A percentile compares a stretch with the other conserved stretches of the same genome.
Conservation (phyloP, 768 basidiomycete genomes). For the Suillus placidus region DNA sequence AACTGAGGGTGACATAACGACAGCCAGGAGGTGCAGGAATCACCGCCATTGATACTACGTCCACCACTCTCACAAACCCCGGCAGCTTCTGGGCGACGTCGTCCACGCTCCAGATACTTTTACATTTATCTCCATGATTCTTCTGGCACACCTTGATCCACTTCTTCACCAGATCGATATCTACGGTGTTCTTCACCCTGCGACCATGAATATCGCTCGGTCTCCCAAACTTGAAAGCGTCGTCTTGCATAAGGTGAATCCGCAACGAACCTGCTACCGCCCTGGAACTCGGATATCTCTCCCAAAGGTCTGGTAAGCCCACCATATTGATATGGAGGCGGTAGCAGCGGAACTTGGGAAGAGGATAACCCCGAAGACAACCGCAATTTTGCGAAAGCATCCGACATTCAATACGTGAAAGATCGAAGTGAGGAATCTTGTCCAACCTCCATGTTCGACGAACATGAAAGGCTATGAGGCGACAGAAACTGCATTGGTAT, state of each 20-base stretch:
- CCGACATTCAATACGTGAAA: conserved; percentile 8
- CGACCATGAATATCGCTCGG: conserved; percentile 24
- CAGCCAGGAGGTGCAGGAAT: conserved; percentile 1
- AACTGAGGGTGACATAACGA: conserved; percentile 12
- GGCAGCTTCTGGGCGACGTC: not conserved
- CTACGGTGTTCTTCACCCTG: conserved; percentile 15
- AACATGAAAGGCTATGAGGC: conserved; percentile 14
- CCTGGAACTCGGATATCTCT: conserved; percentile 5
- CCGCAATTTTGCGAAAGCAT: not conserved
- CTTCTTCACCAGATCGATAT: conserved; percentile 17
- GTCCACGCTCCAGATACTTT: conserved; percentile 1
- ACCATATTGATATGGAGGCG: conserved; percentile 10
- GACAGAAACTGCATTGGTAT: conserved; percentile 20
- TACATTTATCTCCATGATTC: conserved; percentile 20
- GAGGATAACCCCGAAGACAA: no score
- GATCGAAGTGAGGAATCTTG: conserved; percentile 15
- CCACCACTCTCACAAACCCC: conserved; percentile 5
- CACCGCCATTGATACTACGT: conserved; percentile 4
- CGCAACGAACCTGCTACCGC: conserved; percentile 10
- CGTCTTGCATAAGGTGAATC: conserved; percentile 24
- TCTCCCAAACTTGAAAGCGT: conserved; percentile 18
- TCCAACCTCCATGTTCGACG: conserved; percentile 21
- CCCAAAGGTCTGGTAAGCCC: not conserved
- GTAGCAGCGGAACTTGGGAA: not conserved
- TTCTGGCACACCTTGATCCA: conserved; percentile 23